Conservation (phyloP, 208 protist genomes). For the Acanthamoeba healyi region DNA sequence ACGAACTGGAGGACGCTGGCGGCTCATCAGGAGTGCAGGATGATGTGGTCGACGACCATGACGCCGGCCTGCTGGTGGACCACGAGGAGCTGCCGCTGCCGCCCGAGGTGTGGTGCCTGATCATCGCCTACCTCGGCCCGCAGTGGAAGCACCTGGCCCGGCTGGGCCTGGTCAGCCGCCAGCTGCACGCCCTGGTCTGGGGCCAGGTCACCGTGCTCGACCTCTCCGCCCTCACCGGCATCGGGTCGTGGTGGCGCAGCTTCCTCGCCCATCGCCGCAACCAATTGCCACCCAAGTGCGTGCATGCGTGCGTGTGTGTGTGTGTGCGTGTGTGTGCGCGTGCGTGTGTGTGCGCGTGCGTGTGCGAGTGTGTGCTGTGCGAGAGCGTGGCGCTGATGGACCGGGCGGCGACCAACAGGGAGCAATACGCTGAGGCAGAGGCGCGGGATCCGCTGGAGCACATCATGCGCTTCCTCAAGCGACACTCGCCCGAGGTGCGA, state of each 20-base stretch:
- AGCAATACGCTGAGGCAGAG: not conserved
- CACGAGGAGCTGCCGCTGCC: not conserved
- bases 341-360: not conserved
- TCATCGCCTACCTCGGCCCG: not conserved
- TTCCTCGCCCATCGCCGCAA: not conserved
- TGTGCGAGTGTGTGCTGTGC: not conserved
- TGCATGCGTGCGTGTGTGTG: not conserved
- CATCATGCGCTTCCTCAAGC: slow-evolving; percentile 1
- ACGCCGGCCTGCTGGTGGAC: no score
- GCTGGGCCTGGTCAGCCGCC: not conserved
- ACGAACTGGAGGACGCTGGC: no score
- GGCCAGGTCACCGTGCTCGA: not conserved
- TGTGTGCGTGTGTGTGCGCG: not conserved
- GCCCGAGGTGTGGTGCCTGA: not conserved
- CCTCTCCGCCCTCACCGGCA: not conserved
- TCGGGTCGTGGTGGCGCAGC: slow-evolving; percentile 7
- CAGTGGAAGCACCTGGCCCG: not conserved
- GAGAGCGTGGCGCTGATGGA: not conserved
- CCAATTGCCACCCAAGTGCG: not conserved
- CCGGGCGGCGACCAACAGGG: not conserved
- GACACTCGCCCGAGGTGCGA: slow-evolving; percentile 24
- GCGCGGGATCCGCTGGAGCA: slow-evolving; percentile 32
- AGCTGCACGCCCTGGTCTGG: slow-evolving; percentile 14
- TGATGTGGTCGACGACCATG: no score
- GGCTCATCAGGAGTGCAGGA: no score